A percentile compares a stretch with the other conserved stretches of the same genome.
Conservation (phyloP, 768 basidiomycete genomes). For the Mycena albidolilacea region DNA sequence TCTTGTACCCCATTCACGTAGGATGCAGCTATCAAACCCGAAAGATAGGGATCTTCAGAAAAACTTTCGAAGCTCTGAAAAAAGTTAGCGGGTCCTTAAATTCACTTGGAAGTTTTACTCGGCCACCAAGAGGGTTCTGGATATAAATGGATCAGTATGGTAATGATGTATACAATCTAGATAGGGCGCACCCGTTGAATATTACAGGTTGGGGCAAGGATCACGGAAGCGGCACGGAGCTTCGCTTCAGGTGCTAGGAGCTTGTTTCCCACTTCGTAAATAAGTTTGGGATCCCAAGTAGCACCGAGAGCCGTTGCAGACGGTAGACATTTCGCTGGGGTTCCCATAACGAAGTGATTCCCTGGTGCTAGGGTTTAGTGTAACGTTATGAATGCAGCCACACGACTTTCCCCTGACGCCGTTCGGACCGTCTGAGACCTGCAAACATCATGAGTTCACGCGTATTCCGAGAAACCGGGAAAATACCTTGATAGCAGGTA, state of each 20-base stretch:
- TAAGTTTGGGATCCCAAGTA: slow-evolving; percentile 78
- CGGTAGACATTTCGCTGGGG: slow-evolving; percentile 85
- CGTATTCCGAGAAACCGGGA: background rate
- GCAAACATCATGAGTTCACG: slow-evolving; percentile 1
- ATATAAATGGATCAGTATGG: slow-evolving; percentile 12
- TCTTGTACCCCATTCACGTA: slow-evolving; percentile 86
- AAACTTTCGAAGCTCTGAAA: slow-evolving; percentile 81
- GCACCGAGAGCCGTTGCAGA: slow-evolving; percentile 83
- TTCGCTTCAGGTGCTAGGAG: slow-evolving; percentile 83
- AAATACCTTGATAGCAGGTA: slow-evolving; percentile 79
- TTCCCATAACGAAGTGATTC: slow-evolving; percentile 74
- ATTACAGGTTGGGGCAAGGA: slow-evolving; percentile 88
- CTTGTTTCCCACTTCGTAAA: slow-evolving; percentile 73
- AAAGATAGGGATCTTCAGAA: slow-evolving; percentile 84
- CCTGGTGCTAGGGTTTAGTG: no score
- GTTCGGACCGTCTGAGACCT: slow-evolving; percentile 83
- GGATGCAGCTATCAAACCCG: slow-evolving; percentile 77
- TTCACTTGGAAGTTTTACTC: slow-evolving; percentile 53
- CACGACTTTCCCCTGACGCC: no score
- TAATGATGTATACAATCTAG: background rate
- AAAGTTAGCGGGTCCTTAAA: background rate
- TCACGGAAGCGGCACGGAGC: slow-evolving; percentile 74
- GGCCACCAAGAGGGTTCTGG: slow-evolving; percentile 80
- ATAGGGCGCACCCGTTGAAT: slow-evolving; percentile 74
- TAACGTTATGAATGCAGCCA: no score